These are phyloP conservation scores for Annulohypoxylon truncatum DNA, from an alignment of 2,329 filamentous ascomycete genomes.

Conservation along the genomic window DNA sequence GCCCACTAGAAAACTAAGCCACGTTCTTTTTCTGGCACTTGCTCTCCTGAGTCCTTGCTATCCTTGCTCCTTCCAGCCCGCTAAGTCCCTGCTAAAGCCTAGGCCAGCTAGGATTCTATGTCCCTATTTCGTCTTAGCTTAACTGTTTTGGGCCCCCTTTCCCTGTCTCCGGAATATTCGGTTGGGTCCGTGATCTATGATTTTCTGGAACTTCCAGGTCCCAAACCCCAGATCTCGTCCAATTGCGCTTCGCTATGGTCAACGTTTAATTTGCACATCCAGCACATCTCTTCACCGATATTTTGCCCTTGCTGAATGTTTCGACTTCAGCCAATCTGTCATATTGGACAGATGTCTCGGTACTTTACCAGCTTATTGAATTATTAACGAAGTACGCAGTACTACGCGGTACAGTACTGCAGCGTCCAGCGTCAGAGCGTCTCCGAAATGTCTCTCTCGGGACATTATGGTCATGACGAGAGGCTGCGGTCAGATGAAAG, in stretches of 20 bases:
- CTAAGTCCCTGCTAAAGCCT: not conserved
- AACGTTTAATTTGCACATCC: constrained; percentile 41
- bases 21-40: constrained; percentile 28
- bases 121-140: constrained; percentile 23
- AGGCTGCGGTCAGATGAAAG: constrained; percentile 4
- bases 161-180: constrained; percentile 26
- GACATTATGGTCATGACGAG: constrained; percentile 13
- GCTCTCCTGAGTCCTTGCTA: constrained; percentile 3
- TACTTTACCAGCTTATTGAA: not conserved
- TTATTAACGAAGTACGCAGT: not conserved
- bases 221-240: constrained; percentile 36
- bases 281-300: constrained; percentile 45
- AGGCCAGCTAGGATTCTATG: not conserved
- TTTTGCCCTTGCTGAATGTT: constrained; percentile 32
- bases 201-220: constrained; percentile 23
- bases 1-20: constrained; percentile 24
- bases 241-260: constrained; percentile 36
- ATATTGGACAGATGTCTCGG: constrained; percentile 10
- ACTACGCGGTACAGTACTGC: not conserved
- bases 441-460: not conserved
- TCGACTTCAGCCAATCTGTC: constrained; percentile 4
- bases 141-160: constrained; percentile 5
- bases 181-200: constrained; percentile 27
- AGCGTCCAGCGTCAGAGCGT: not conserved
- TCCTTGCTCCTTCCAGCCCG: not conserved